Evolutionary conservation across 2,329 filamentous ascomycete genomes (phyloP).

Genomic region (Trichoderma koningiopsis): DNA sequence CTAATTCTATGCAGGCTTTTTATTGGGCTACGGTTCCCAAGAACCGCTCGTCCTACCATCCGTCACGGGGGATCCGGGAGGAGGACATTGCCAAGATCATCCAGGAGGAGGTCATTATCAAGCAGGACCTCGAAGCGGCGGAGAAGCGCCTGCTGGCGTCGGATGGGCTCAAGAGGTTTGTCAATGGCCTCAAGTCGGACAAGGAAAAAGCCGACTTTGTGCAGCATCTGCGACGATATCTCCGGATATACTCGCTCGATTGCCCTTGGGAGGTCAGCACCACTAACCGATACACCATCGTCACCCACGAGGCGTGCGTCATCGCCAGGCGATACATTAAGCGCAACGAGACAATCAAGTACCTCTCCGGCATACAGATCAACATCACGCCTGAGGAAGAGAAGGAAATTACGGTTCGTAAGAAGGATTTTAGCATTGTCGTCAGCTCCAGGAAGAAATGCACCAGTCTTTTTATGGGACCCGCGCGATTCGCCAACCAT

Average conservation of each 20-base stretch:
- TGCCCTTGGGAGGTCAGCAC: conserved; percentile 90
- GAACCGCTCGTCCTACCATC: conserved; percentile 83
- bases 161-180: conserved; percentile 72
- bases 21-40: conserved; percentile 98
- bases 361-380: conserved; percentile 88
- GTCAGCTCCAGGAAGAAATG: conserved; percentile 90
- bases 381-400: conserved; percentile 92
- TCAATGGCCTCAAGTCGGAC: conserved; percentile 66
- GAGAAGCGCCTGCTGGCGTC: conserved; percentile 73
- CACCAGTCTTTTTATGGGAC: conserved; percentile 89
- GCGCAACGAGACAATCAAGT: conserved; percentile 84
- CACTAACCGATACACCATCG: conserved; percentile 94
- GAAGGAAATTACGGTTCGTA: conserved; percentile 72
- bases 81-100: conserved; percentile 63
- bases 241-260: conserved; percentile 89
- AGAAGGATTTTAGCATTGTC: conserved; percentile 96
- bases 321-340: conserved; percentile 78
- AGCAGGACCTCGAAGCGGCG: conserved; percentile 70
- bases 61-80: conserved; percentile 75
- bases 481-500: conserved; percentile 94
- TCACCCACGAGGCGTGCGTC: conserved; percentile 83
- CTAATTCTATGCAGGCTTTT: conserved; percentile 65
- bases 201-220: conserved; percentile 86
- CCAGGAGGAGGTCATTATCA: conserved; percentile 69
- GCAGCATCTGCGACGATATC: conserved; percentile 83